Evolutionary conservation across 352 stramenopile species (phyloP), one percentile per base, ranked within the genome.

Genomic region (Thraustochytrium striatum): DNA sequence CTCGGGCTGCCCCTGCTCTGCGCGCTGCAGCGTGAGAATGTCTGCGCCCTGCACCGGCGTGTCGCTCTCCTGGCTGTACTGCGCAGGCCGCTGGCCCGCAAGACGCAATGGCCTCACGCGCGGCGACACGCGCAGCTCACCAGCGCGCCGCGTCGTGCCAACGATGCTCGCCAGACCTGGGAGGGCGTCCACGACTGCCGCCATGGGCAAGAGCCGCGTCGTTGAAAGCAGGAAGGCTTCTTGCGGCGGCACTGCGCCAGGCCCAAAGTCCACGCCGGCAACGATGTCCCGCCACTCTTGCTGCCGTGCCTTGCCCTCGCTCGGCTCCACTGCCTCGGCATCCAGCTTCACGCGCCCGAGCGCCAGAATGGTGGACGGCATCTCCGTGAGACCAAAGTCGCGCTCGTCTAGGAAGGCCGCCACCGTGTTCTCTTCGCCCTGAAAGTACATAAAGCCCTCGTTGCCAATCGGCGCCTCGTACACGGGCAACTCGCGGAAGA

Each of bases 1-100:
- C 5, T 73, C 69, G n/a, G 69, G 35, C 55, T 79, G 69, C 0
- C 69, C 69, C 3, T n/a, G 38, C 25, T 79, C 69, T 8, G 50
- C 21, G 25, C 33, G 39, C 13, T n/a, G 7, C 25, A 79, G 69
- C 13, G 21, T 0, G 0, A 61, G 21, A n/a, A n/a, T n/a, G n/a
- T n/a, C n/a, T n/a, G n/a, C n/a, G n/a, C n/a, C n/a, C n/a, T n/a
- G n/a, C n/a, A n/a, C n/a, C n/a, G n/a, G 65, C 13, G 21, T 32
- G 7, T 30, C 44, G 35, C 61, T 39, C 1, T 58, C 52, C 30
- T 75, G 65, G 47, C 65, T 75, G 47, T 75, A 75, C n/a, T 30
- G n/a, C n/a, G n/a, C n/a, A n/a, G n/a, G n/a, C n/a, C n/a, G n/a
- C n/a, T n/a, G n/a, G n/a, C n/a, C n/a, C n/a, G n/a, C n/a, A n/a